Conservation (phyloP, 2,329 filamentous ascomycete species). For the Hymenoscyphus fraxineus region DNA sequence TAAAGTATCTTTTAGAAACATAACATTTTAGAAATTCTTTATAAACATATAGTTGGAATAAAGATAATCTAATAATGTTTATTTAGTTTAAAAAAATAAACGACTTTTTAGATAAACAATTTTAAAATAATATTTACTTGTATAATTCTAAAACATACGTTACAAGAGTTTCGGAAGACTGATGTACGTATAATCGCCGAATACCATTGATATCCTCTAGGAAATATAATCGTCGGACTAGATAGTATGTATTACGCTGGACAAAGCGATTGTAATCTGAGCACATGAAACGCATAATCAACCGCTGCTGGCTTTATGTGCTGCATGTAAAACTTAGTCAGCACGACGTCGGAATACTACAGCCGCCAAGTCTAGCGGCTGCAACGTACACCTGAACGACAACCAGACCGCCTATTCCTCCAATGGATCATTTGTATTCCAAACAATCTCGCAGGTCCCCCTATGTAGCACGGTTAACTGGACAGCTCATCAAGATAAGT, state of each 20-base stretch:
- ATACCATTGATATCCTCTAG: background rate
- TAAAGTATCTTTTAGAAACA: no score
- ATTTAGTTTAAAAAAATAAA: no score
- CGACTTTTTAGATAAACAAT: no score
- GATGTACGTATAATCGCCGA: background rate
- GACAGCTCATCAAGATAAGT: constrained; percentile 1
- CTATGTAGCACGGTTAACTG: background rate
- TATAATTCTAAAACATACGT: background rate
- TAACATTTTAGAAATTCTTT: no score
- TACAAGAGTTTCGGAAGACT: no score
- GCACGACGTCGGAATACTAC: background rate
- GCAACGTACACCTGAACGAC: background rate
- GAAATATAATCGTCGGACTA: constrained; percentile 3
- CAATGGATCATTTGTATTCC: background rate
- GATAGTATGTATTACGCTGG: background rate
- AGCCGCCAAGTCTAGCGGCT: background rate
- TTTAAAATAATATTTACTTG: background rate
- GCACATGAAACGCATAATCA: constrained; percentile 6
- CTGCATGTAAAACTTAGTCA: constrained; percentile 4
- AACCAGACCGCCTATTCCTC: background rate
- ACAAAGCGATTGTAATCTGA: background rate
- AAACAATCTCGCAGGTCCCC: background rate
- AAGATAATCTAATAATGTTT: no score
- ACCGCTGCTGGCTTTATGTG: background rate
- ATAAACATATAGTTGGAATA: no score